Percentiles rank a stretch among this genome's conserved stretches.
Evolutionary conservation across 2,329 filamentous ascomycete genomes (phyloP).

Genomic region (Rutstroemia sp.): DNA sequence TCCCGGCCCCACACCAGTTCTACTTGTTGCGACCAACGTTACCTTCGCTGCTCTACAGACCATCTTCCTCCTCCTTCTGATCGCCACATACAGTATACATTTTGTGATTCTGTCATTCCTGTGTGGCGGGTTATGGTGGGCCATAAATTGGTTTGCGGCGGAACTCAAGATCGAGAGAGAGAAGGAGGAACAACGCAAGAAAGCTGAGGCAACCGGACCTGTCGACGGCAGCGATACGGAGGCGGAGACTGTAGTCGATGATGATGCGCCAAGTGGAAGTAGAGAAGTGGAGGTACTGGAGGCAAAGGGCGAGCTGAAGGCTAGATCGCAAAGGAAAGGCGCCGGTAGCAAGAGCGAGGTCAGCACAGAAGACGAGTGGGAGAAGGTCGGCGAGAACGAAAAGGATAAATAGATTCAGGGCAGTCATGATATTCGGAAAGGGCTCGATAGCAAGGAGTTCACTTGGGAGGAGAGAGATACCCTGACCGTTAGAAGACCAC

Average conservation of each 20-base stretch:
- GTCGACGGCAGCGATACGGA: constrained; percentile 36
- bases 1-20: constrained; percentile 78
- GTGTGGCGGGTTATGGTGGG: constrained; percentile 78
- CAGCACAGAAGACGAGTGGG: constrained; percentile 97
- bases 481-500: constrained; percentile 7
- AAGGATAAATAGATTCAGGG: constrained; percentile 40
- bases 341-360: constrained; percentile 44
- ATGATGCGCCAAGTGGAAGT: constrained; percentile 16
- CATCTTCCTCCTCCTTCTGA: constrained; percentile 66
- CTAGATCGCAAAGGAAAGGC: constrained; percentile 21
- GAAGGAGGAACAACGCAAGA: constrained; percentile 22
- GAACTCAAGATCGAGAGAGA: constrained; percentile 48
- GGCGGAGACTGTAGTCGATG: constrained; percentile 46
- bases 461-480: background rate
- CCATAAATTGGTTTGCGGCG: constrained; percentile 92
- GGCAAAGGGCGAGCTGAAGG: constrained; percentile 23
- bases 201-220: constrained; percentile 16
- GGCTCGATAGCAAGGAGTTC: background rate
- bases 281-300: constrained; percentile 26
- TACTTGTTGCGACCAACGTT: constrained; percentile 83
- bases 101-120: constrained; percentile 76
- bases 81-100: constrained; percentile 81
- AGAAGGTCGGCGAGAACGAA: constrained; percentile 77
- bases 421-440: background rate
- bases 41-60: constrained; percentile 81